Conservation (phyloP, 2,329 filamentous ascomycete genomes). For the Neocucurbitaria cava region DNA sequence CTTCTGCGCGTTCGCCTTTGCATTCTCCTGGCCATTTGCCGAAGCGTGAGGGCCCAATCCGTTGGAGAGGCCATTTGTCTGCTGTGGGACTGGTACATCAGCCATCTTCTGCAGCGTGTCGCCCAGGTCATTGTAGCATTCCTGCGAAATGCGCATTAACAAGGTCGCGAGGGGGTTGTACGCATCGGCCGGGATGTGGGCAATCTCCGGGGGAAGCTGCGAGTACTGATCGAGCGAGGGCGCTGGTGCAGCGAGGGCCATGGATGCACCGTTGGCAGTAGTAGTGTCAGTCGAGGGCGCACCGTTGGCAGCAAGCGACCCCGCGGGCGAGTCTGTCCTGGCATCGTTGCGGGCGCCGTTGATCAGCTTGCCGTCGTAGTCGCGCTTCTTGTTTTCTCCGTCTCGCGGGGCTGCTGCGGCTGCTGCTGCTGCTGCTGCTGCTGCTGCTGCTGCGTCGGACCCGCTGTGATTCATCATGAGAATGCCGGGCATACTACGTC, state of each 20-base stretch:
- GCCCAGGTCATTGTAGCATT: constrained; percentile 78
- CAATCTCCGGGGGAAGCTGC: constrained; percentile 59
- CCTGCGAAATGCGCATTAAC: constrained; percentile 79
- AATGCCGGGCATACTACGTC: constrained; percentile 56
- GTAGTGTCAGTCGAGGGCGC: constrained; percentile 7
- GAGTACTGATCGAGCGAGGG: constrained; percentile 27
- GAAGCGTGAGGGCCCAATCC: constrained; percentile 39
- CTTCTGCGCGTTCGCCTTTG: constrained; percentile 59
- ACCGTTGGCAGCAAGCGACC: constrained; percentile 18
- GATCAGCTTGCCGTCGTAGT: constrained; percentile 36
- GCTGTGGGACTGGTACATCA: constrained; percentile 65
- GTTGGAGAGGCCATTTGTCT: constrained; percentile 58
- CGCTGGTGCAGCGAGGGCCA: constrained; percentile 11
- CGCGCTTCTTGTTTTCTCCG: constrained; percentile 39
- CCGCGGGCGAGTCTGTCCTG: constrained; percentile 19
- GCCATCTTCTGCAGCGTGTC: constrained; percentile 74
- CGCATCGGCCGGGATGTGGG: constrained; percentile 72
- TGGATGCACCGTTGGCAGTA: constrained; percentile 24
- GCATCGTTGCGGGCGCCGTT: constrained; percentile 34
- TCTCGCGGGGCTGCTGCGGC: constrained; percentile 37
- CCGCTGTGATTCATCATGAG: constrained; percentile 57
- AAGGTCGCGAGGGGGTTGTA: constrained; percentile 79
- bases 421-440: no score
- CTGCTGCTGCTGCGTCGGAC: constrained; percentile 45
- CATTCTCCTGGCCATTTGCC: constrained; percentile 39